Conservation (phyloP, 257 asterid species). For the Ballota nigra region DNA sequence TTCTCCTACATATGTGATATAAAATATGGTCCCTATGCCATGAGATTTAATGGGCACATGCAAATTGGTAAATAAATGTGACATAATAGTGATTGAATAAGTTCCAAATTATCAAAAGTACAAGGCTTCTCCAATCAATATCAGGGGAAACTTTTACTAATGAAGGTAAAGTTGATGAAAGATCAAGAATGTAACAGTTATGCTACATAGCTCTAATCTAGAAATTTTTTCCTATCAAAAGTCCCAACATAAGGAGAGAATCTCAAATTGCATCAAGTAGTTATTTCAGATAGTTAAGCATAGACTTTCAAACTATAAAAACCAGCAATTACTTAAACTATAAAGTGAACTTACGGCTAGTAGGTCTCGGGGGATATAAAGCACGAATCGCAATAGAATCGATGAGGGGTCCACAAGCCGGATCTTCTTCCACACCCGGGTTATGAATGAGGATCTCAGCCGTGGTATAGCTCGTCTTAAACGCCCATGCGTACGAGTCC, state of each 20-base stretch:
- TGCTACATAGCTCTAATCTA: not conserved
- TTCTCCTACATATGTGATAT: conserved; percentile 22
- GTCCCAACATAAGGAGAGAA: not conserved
- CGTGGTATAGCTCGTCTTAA: conserved; percentile 33
- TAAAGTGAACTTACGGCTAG: conserved; percentile 52
- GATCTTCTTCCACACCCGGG: conserved; percentile 92
- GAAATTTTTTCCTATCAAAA: not conserved
- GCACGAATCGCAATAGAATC: conserved; percentile 75
- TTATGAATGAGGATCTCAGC: conserved; percentile 72
- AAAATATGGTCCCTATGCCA: conserved; percentile 25
- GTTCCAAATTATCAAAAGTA: not conserved
- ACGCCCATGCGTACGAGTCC: conserved; percentile 97
- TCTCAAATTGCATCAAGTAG: not conserved
- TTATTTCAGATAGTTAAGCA: not conserved
- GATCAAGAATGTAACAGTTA: not conserved
- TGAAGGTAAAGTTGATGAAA: not conserved
- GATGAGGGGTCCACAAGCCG: conserved; percentile 94
- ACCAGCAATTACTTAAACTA: not conserved
- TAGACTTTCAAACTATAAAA: not conserved
- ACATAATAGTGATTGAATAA: not conserved
- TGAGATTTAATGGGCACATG: conserved; percentile 30
- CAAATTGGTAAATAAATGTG: not conserved
- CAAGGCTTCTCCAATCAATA: not conserved
- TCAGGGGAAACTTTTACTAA: not conserved
- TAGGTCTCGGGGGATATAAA: conserved; percentile 76